These are phyloP conservation scores for Rhinocladiella similis DNA, from an alignment of 2,329 filamentous ascomycete genomes.

Conservation along the genomic window DNA sequence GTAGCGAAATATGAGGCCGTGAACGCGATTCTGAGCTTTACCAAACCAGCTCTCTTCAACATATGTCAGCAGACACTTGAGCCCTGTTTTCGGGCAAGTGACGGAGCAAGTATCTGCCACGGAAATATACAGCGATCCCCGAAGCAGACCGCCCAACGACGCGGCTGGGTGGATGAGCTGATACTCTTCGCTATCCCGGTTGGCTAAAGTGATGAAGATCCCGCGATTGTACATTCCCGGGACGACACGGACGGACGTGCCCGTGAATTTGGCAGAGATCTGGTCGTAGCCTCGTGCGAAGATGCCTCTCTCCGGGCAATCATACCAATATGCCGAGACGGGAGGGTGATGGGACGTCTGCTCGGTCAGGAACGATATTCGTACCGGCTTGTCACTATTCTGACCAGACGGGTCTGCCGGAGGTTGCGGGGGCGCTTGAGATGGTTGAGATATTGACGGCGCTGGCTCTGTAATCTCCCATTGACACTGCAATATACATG, in stretches of 20 bases:
- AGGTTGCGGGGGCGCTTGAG: conserved; percentile 35
- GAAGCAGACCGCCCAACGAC: conserved; percentile 81
- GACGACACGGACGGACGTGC: conserved; percentile 86
- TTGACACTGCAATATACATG: conserved; percentile 65
- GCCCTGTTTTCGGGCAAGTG: conserved; percentile 82
- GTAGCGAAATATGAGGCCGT: conserved; percentile 88
- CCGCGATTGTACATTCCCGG: conserved; percentile 92
- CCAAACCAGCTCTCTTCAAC: conserved; percentile 94
- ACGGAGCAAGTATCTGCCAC: conserved; percentile 89
- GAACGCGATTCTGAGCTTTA: conserved; percentile 84
- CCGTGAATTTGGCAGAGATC: conserved; percentile 95
- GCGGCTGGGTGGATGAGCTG: conserved; percentile 94
- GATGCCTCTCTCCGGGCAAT: conserved; percentile 88
- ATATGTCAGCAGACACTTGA: conserved; percentile 92
- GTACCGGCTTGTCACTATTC: conserved; percentile 54
- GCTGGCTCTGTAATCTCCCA: conserved; percentile 87
- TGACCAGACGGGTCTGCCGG: conserved; percentile 36
- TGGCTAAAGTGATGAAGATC: conserved; percentile 87
- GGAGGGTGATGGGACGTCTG: conserved; percentile 98
- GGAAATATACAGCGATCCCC: conserved; percentile 83
- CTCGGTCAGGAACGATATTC: conserved; percentile 91
- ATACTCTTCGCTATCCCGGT: conserved; percentile 83
- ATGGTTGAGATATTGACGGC: conserved; percentile 56
- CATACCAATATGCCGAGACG: conserved; percentile 91
- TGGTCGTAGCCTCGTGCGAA: conserved; percentile 90